phyloP scores from a whole-genome alignment of 1,284 basidiomycete genomes.

The Cerrena zonata region DNA sequence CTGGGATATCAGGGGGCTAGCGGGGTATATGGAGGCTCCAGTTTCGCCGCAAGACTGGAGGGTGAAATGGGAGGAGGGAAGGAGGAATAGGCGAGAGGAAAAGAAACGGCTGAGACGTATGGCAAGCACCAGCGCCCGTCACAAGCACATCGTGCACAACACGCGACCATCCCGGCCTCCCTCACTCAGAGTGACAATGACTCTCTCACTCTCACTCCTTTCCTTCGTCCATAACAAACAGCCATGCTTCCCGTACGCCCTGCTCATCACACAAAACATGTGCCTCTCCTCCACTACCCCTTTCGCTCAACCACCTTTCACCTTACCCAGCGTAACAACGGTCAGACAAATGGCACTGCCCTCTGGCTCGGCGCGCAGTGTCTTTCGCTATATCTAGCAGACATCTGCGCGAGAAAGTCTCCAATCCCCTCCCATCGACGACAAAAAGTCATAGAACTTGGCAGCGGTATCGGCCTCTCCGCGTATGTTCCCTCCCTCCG shows the following conservation, averaged over 20 bases:
- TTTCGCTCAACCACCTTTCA: constrained; percentile 39
- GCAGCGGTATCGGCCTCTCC: constrained; percentile 76
- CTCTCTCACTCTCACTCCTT: background rate
- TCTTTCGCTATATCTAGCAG: constrained; percentile 58
- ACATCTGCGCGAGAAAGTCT: constrained; percentile 23
- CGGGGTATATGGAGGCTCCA: background rate
- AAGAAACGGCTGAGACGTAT: constrained; percentile 1
- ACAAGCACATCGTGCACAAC: constrained; percentile 1
- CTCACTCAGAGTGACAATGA: no score
- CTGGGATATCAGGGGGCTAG: constrained; percentile 9
- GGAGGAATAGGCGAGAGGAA: constrained; percentile 7
- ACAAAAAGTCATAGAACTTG: constrained; percentile 67
- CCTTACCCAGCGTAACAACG: constrained; percentile 54
- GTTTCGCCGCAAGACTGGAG: constrained; percentile 1
- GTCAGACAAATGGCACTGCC: constrained; percentile 74
- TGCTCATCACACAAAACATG: constrained; percentile 66
- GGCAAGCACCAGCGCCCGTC: background rate
- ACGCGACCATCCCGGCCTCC: constrained; percentile 14
- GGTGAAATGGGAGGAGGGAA: constrained; percentile 11
- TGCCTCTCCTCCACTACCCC: constrained; percentile 44
- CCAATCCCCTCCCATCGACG: constrained; percentile 18
- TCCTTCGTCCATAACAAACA: constrained; percentile 5
- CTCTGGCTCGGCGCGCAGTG: constrained; percentile 83
- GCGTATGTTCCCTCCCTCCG: constrained; percentile 44
- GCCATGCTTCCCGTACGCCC: constrained; percentile 30